A percentile compares a stretch with the other conserved stretches of the same genome.
These are phyloP conservation scores for Oryza meyeriana DNA, from an alignment of 176 grass and related monocot genomes.

Conservation along the genomic window DNA sequence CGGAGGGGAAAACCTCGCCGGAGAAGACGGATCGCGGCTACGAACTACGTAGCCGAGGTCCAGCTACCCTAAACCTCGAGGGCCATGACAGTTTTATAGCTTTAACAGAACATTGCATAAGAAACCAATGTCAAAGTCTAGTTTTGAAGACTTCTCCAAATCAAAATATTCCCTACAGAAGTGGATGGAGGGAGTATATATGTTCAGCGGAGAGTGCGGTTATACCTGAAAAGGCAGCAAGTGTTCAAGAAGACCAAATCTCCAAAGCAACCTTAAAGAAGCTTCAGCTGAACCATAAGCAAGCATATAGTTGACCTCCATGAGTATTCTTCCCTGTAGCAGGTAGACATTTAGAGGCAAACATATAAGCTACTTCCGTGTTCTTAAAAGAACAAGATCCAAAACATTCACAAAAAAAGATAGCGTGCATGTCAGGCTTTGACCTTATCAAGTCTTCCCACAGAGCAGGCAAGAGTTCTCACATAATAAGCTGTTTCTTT, in stretches of 20 bases:
- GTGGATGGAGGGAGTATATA: constrained; percentile 4
- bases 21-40: no score
- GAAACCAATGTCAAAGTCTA: not conserved
- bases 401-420: constrained; percentile 16
- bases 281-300: constrained; percentile 94
- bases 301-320: constrained; percentile 99
- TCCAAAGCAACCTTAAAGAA: constrained; percentile 97
- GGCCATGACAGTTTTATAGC: no score
- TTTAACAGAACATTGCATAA: not conserved
- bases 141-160: not conserved
- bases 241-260: constrained; percentile 90
- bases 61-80: no score
- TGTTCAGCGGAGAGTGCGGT: not conserved
- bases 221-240: constrained; percentile 86
- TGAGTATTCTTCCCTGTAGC: constrained; percentile 78
- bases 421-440: constrained; percentile 17
- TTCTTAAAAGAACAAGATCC: constrained; percentile 6
- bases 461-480: constrained; percentile 69
- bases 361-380: constrained; percentile 14
- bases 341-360: constrained; percentile 7
- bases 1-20: no score
- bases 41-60: no score
- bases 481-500: constrained; percentile 95
- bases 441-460: constrained; percentile 88
- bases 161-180: not conserved